Evolutionary conservation across 345 rosid species (phyloP).

Genomic region (Corchorus capsularis): DNA sequence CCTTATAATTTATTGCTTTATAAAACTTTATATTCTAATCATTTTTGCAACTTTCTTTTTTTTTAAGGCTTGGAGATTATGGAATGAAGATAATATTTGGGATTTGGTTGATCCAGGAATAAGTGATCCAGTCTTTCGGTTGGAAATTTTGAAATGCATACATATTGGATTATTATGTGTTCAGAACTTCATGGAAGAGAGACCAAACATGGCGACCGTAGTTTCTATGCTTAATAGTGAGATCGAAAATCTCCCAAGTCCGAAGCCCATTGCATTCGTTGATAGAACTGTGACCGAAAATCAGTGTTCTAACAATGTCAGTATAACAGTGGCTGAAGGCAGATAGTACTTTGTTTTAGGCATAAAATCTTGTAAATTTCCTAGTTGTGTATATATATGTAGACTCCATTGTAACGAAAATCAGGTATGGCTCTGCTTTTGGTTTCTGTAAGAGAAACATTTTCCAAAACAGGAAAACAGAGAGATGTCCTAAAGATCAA

Average conservation of each 20-base stretch:
- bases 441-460: no score
- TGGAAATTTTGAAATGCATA: constrained; percentile 11
- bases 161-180: constrained; percentile 24
- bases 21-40: not conserved
- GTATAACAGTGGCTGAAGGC: no score
- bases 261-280: constrained; percentile 20
- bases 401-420: not conserved
- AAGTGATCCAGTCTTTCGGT: not conserved
- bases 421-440: not conserved
- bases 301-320: no score
- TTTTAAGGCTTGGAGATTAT: no score
- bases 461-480: no score
- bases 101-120: not conserved
- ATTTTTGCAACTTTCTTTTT: no score
- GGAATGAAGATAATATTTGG: no score
- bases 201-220: constrained; percentile 6
- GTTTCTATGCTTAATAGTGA: constrained; percentile 20
- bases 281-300: not conserved
- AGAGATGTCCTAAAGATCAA: no score
- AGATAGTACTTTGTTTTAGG: no score
- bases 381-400: no score
- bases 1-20: no score
- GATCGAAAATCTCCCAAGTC: constrained; percentile 19
- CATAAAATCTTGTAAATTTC: no score
- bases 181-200: constrained; percentile 22